Base-by-base conservation (phyloP, 1,284 basidiomycete genomes). In the Ceratobasidium sp. region DNA sequence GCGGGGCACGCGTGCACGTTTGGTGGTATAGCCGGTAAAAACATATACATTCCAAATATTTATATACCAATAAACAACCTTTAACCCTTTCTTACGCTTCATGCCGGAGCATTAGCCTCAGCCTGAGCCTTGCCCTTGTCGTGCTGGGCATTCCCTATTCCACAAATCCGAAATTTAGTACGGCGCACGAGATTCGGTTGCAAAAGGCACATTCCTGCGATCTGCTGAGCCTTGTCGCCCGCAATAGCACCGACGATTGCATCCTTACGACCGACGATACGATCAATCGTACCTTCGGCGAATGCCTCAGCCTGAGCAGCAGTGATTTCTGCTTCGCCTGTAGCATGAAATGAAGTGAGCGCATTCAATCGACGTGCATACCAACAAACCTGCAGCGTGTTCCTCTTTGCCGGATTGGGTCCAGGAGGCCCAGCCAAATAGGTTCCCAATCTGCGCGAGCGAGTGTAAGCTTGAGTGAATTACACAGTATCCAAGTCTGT, bases 261-360 rank as follows among this genome's bases (percentile, higher is more conserved):
- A 80, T 85, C 85, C 76, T 83, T 82, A 82, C 85, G 86, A 79
- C 85, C 85, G 68, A 81, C 80, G 74, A 85, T 59, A 66, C 84
- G 82, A 81, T 86, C 85, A 43, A 81, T 82, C 56, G 82, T 80
- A 44, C 85, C 85, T 77, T 86, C 84, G 65, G 82, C 84, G 51
- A 77, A 81, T 57, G 65, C 78, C 61, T 80, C 74, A 22, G 80
- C 80, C 51, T 81, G 76, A 40, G 80, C 79, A 11, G 80, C 80
- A n/a, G 78, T 80, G 64, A 77, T 76, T 71, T 81, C 80, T n/a
- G 84, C 83, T 79, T 86, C 84, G n/a, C 78, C 52, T 56, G n/a
- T n/a, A n/a, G n/a, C n/a, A n/a, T n/a, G n/a, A n/a, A n/a, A 49
- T 52, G 19, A n/a, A 37, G 15, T 49, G 19, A 49, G 46, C 46